phyloP scores from a whole-genome alignment of 345 rosid species.

The Lepidium aucheri region DNA sequence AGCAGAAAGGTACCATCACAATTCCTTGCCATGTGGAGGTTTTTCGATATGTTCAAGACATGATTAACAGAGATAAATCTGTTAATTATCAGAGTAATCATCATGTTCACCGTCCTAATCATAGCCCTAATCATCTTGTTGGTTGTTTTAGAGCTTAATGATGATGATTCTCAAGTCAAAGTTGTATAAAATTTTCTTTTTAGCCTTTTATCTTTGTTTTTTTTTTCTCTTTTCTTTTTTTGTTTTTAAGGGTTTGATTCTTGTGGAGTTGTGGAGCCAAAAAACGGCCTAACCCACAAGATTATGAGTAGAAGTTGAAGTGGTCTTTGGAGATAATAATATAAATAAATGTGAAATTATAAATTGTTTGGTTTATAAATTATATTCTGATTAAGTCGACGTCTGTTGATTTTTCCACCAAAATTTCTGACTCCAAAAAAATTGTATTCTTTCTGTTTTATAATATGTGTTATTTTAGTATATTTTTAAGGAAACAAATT shows the following conservation, averaged over 20 bases:
- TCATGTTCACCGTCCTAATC: conserved; percentile 4
- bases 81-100: conserved; percentile 30
- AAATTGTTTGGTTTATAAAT: background rate
- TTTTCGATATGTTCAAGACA: conserved; percentile 38
- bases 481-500: no score
- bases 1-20: conserved; percentile 55
- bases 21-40: conserved; percentile 58
- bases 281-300: conserved; percentile 32
- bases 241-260: background rate
- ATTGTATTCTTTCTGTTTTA: no score
- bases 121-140: conserved; percentile 23
- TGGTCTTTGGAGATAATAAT: background rate
- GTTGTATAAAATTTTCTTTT: background rate
- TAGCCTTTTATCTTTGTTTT: no score
- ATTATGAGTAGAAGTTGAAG: conserved; percentile 1
- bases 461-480: no score
- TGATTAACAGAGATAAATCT: conserved; percentile 48
- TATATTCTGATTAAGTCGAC: no score
- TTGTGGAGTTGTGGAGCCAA: conserved; percentile 34
- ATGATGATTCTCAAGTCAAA: conserved; percentile 8
- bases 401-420: no score
- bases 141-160: conserved; percentile 64
- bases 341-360: background rate
- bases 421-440: no score
- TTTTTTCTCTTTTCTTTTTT: no score